phyloP scores from a whole-genome alignment of 257 asterid species.

The Fraxinus cuspidata region DNA sequence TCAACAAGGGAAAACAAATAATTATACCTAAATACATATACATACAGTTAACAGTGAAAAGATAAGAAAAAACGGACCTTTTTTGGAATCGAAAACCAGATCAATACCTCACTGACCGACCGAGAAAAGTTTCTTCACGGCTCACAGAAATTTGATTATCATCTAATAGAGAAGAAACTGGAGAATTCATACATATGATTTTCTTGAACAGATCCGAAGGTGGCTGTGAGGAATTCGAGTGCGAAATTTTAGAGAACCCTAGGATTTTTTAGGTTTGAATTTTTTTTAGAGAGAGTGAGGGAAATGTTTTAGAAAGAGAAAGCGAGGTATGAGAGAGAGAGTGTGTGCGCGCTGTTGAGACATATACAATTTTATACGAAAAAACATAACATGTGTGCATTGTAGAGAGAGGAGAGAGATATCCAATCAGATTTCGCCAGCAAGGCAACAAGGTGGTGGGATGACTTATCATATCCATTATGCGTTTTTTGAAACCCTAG shows the following conservation, averaged over 20 bases:
- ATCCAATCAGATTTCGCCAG: conserved; percentile 41
- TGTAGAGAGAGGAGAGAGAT: conserved; percentile 29
- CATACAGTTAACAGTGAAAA: conserved; percentile 15
- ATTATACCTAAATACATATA: not conserved
- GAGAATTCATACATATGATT: not conserved
- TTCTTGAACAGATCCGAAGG: conserved; percentile 9
- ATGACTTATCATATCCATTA: conserved; percentile 45
- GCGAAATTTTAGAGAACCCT: conserved; percentile 28
- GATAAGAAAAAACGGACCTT: conserved; percentile 23
- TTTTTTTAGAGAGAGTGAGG: conserved; percentile 33
- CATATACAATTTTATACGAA: conserved; percentile 20
- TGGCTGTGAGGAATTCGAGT: conserved; percentile 26
- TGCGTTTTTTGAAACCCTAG: conserved; percentile 47
- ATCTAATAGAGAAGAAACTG: conserved; percentile 4
- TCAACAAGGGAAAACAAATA: not conserved
- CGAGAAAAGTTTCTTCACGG: conserved; percentile 12
- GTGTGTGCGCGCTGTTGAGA: conserved; percentile 29
- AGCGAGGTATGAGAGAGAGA: conserved; percentile 8
- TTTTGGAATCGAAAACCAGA: conserved; percentile 33
- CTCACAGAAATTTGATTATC: conserved; percentile 10
- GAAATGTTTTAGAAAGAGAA: conserved; percentile 20
- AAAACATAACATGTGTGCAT: conserved; percentile 19
- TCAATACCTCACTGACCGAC: conserved; percentile 31
- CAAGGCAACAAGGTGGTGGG: conserved; percentile 40
- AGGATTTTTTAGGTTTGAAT: conserved; percentile 42